phyloP scores from a whole-genome alignment of 2,329 filamentous ascomycete species.

The Mariannaea elegans region DNA sequence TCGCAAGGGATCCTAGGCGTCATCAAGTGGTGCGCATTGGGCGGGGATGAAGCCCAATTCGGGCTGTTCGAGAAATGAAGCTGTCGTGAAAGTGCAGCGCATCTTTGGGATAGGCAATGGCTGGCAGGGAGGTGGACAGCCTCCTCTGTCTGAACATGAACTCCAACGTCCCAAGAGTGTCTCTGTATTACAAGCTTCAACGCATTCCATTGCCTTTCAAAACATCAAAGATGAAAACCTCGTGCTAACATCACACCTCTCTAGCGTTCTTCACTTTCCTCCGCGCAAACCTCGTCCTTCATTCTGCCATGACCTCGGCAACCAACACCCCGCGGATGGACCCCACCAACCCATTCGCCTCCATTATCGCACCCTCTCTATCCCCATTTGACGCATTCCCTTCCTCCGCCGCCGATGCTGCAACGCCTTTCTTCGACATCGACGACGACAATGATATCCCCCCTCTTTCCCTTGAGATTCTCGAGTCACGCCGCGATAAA shows the following conservation, averaged over 20 bases:
- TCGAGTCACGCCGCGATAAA: conserved; percentile 66
- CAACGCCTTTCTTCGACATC: conserved; percentile 65
- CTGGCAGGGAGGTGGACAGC: background rate
- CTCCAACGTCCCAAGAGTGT: background rate
- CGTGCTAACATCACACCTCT: conserved; percentile 26
- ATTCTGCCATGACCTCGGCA: conserved; percentile 68
- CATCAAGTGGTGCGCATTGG: conserved; percentile 1
- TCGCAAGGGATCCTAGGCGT: background rate
- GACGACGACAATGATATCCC: conserved; percentile 61
- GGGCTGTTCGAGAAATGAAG: background rate
- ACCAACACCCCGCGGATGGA: conserved; percentile 71
- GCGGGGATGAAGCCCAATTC: background rate
- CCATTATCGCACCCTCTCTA: conserved; percentile 57
- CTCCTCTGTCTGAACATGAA: background rate
- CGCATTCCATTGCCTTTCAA: background rate
- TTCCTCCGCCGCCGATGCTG: conserved; percentile 50
- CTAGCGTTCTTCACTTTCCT: conserved; percentile 86
- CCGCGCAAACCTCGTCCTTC: conserved; percentile 80
- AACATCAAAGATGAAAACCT: background rate
- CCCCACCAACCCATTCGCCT: conserved; percentile 51
- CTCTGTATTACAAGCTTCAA: background rate
- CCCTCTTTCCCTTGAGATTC: conserved; percentile 68
- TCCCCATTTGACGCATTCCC: conserved; percentile 61
- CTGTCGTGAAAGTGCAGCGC: background rate
- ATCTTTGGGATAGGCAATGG: background rate